Evolutionary conservation across 192 early-diverging fungal species (phyloP), one percentile per base, ranked within the genome.

Genomic region (Cladochytrium replicatum): DNA sequence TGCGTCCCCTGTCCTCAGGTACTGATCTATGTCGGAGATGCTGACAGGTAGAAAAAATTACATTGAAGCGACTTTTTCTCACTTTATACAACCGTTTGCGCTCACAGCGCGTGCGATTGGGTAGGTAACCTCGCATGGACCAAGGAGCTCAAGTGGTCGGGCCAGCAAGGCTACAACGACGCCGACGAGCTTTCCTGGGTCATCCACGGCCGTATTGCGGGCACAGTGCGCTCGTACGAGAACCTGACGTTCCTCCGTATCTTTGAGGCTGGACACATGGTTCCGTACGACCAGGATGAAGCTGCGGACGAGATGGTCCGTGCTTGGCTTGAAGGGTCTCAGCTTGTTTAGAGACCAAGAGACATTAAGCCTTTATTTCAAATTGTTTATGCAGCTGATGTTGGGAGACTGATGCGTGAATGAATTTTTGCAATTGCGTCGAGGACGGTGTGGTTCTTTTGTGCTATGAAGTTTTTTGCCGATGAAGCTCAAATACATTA

Each of bases 1-100:
- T n/a, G n/a, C n/a, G n/a, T n/a, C n/a, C n/a, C n/a, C n/a, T n/a
- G n/a, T n/a, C n/a, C n/a, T n/a, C n/a, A 82, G 23, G 73, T 94
- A 7, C 58, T 98, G 32, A 71, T 98, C 23, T 95, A 93, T 64
- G 84, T 85, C 51, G 93, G 94, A 29, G 91, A 94, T 49, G 86
- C 86, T 1, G 91, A 94, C 66, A n/a, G n/a, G n/a, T n/a, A n/a
- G n/a, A n/a, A n/a, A n/a, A n/a, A n/a, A n/a, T n/a, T n/a, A n/a
- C n/a, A n/a, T n/a, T n/a, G n/a, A n/a, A n/a, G n/a, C n/a, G n/a
- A n/a, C n/a, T n/a, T n/a, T n/a, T n/a, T n/a, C n/a, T n/a, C n/a
- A n/a, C n/a, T n/a, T n/a, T n/a, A n/a, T n/a, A n/a, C n/a, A n/a
- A n/a, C n/a, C n/a, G n/a, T n/a, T n/a, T n/a, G n/a, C n/a, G n/a